These are phyloP conservation scores for Saprolegnia diclina DNA, from an alignment of 352 stramenopile genomes.

Conservation along the genomic window DNA sequence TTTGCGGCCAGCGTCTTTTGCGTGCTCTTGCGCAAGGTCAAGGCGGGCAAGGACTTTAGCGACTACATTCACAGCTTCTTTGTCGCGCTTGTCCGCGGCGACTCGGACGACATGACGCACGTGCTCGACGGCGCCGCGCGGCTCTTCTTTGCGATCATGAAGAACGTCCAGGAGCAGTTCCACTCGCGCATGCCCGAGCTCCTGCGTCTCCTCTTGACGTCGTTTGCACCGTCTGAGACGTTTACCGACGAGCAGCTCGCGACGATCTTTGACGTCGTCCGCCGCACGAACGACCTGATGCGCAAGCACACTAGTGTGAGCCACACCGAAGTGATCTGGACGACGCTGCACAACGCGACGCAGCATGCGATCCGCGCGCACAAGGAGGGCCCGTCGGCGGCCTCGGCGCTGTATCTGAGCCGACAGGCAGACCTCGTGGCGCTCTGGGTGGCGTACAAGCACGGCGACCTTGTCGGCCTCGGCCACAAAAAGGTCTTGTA, in stretches of 20 bases:
- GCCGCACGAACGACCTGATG: constrained; percentile 61
- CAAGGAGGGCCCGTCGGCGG: not conserved
- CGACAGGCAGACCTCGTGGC: constrained; percentile 17
- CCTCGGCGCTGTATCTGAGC: not conserved
- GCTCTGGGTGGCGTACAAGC: constrained; percentile 21
- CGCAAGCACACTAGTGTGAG: constrained; percentile 67
- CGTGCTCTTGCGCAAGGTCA: constrained; percentile 72
- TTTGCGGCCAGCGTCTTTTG: constrained; percentile 86
- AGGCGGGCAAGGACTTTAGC: constrained; percentile 61
- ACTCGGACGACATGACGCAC: constrained; percentile 53
- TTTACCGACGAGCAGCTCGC: constrained; percentile 29
- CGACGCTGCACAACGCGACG: not conserved
- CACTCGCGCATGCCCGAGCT: constrained; percentile 81
- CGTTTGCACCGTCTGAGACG: constrained; percentile 55
- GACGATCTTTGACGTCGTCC: constrained; percentile 61
- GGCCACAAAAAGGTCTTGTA: not conserved
- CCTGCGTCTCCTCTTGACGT: constrained; percentile 58
- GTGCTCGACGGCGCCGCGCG: constrained; percentile 82
- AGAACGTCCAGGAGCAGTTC: constrained; percentile 81
- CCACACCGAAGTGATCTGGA: constrained; percentile 41
- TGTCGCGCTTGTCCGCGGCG: constrained; percentile 63
- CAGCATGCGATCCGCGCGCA: not conserved
- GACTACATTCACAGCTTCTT: constrained; percentile 78
- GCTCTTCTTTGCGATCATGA: constrained; percentile 74
- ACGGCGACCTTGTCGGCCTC: constrained; percentile 11